Conservation (phyloP, 179 eudicot species). For the Spinacia oleracea region DNA sequence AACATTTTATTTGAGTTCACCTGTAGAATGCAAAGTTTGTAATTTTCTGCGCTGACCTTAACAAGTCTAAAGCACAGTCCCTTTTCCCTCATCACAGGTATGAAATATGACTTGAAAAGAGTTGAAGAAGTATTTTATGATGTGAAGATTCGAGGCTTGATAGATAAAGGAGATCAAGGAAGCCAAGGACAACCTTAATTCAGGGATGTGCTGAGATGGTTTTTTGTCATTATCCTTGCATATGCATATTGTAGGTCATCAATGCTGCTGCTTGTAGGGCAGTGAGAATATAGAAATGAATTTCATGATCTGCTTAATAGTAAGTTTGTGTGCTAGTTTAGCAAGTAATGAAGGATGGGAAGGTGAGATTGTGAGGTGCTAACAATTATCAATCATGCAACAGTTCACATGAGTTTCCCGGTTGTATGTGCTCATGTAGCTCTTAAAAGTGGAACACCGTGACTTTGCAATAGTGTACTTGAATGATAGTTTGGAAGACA, state of each 20-base stretch:
- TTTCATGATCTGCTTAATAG: neutral
- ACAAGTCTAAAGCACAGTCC: neutral
- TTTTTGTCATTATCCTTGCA: neutral
- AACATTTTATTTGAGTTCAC: neutral
- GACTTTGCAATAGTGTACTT: neutral
- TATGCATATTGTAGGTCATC: neutral
- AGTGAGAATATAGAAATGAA: neutral
- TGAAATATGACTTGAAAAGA: slow-evolving; percentile 91
- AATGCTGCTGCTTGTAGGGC: neutral
- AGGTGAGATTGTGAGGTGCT: neutral
- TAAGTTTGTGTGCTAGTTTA: neutral
- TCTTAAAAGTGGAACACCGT: neutral
- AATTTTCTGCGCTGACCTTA: neutral
- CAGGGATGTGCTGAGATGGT: neutral
- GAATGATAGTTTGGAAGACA: neutral
- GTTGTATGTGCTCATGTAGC: neutral
- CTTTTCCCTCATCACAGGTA: slow-evolving; percentile 46
- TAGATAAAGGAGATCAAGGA: slow-evolving; percentile 42
- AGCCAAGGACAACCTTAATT: slow-evolving; percentile 31
- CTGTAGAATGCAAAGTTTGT: neutral
- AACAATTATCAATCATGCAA: neutral
- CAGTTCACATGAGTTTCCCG: neutral
- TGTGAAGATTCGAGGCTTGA: slow-evolving; percentile 92
- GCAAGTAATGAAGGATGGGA: neutral
- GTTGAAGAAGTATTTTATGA: slow-evolving; percentile 95